Evolutionary conservation across 441 rosid genomes (phyloP).

Genomic region (Eruca vesicaria): DNA sequence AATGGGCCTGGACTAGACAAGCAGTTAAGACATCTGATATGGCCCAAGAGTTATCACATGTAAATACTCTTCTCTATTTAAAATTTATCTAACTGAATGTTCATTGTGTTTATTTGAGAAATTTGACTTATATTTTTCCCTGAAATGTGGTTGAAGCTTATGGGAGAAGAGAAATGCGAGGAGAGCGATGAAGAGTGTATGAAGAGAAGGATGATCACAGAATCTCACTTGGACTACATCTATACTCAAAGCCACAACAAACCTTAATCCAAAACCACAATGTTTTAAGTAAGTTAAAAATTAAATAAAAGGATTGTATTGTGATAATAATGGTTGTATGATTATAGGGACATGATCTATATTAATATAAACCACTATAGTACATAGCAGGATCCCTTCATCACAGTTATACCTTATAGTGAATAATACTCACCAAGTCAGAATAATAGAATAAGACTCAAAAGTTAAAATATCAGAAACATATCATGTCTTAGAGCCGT

Average conservation of each 20-base stretch:
- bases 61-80: background rate
- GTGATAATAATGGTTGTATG: background rate
- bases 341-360: background rate
- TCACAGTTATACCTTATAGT: background rate
- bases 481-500: too few species aligned
- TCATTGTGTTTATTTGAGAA: background rate
- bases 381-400: background rate
- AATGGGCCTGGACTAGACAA: slow-evolving; percentile 12
- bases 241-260: slow-evolving; percentile 67
- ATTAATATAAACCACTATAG: background rate
- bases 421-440: too few species aligned
- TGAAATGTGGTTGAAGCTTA: slow-evolving; percentile 37
- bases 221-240: slow-evolving; percentile 82
- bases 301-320: background rate
- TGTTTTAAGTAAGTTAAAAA: background rate
- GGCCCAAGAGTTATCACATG: slow-evolving; percentile 21
- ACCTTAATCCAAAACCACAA: slow-evolving; percentile 11
- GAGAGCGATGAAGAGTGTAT: slow-evolving; percentile 59
- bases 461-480: background rate
- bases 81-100: background rate
- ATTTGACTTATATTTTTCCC: background rate
- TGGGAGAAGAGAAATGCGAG: slow-evolving; percentile 54
- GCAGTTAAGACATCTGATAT: slow-evolving; percentile 15
- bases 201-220: slow-evolving; percentile 65
- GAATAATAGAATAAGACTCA: background rate